These are phyloP conservation scores for Phytopythium cucurbitacearum DNA, from an alignment of 352 stramenopile genomes.

Conservation along the genomic window DNA sequence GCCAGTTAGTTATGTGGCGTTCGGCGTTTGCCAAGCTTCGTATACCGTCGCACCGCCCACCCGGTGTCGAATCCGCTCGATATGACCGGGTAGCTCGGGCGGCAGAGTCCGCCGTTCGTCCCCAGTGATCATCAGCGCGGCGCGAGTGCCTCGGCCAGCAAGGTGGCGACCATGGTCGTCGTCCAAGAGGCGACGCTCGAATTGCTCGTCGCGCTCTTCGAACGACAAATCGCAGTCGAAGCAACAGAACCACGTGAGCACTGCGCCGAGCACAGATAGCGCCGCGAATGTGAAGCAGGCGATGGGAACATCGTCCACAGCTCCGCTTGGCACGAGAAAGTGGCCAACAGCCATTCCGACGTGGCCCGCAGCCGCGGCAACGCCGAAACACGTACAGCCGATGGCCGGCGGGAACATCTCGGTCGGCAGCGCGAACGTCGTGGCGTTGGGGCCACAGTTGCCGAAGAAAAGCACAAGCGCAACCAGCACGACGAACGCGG, in stretches of 20 bases:
- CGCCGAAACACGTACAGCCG: slow-evolving; percentile 1
- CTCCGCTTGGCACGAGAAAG: not conserved
- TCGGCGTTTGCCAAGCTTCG: too few species aligned
- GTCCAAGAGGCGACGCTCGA: not conserved
- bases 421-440: slow-evolving; percentile 2
- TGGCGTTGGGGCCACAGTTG: not conserved
- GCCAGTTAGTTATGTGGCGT: too few species aligned
- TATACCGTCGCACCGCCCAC: too few species aligned
- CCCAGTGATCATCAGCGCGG: too few species aligned
- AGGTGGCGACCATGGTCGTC: not conserved
- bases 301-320: not conserved
- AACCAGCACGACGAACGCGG: not conserved
- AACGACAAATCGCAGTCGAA: slow-evolving; percentile 2
- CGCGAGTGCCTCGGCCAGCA: too few species aligned
- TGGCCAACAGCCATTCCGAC: not conserved
- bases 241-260: slow-evolving; percentile 1
- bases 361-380: not conserved
- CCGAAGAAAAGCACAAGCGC: not conserved
- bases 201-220: slow-evolving; percentile 4
- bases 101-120: too few species aligned
- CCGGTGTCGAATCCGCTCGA: too few species aligned
- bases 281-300: not conserved
- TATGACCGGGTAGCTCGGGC: too few species aligned
- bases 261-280: not conserved
- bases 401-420: slow-evolving; percentile 4